Evolutionary conservation across 140 eudicot species (phyloP).

Genomic region (Oenanthe javanica): DNA sequence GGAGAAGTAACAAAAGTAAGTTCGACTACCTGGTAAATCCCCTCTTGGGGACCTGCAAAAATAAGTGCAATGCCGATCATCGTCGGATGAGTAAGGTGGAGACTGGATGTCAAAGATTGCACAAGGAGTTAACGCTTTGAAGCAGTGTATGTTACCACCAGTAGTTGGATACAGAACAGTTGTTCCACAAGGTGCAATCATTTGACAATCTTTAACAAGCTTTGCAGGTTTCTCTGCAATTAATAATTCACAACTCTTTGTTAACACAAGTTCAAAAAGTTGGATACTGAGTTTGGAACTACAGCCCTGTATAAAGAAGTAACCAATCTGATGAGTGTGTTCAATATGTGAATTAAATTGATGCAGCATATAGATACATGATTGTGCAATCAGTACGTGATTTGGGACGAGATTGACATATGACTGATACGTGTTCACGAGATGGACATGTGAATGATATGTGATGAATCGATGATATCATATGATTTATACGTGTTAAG

Average conservation of each 20-base stretch:
- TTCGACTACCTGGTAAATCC: conserved; percentile 50
- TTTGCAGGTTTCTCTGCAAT: conserved; percentile 62
- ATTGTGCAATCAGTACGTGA: background rate
- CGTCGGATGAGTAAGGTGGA: conserved; percentile 82
- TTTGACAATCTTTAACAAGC: conserved; percentile 51
- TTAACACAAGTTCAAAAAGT: background rate
- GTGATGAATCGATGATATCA: background rate
- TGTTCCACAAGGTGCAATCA: conserved; percentile 74
- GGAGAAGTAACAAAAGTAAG: background rate
- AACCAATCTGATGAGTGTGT: background rate
- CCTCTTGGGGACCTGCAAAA: conserved; percentile 49
- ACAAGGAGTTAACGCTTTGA: conserved; percentile 68
- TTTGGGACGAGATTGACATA: background rate
- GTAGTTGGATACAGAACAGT: conserved; percentile 57
- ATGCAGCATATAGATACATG: background rate
- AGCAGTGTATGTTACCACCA: conserved; percentile 89
- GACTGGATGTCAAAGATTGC: conserved; percentile 87
- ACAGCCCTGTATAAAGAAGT: background rate
- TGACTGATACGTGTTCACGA: background rate
- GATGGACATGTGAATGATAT: no score
- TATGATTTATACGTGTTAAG: no score
- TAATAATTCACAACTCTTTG: background rate
- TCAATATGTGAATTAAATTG: background rate
- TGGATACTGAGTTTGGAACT: background rate
- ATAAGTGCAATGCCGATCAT: conserved; percentile 81